These are phyloP conservation scores for Candida labiduridarum DNA, from an alignment of 1,139 yeast genomes.

Conservation along the genomic window DNA sequence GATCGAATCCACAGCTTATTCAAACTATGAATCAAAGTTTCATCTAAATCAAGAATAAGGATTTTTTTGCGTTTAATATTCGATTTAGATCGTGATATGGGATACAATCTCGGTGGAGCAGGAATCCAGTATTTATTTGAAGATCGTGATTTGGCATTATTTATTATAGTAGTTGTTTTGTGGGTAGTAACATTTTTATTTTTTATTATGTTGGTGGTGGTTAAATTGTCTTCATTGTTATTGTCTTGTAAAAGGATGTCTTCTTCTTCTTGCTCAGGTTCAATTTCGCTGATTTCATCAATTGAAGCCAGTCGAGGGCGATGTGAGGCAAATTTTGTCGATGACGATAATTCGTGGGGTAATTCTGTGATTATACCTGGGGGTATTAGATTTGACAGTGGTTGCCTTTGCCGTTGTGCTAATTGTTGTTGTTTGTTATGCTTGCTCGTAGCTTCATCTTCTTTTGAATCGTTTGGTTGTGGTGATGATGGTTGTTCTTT, in stretches of 20 bases:
- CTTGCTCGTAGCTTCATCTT: background rate
- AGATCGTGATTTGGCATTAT: slow-evolving; percentile 52
- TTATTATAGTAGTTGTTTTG: slow-evolving; percentile 7
- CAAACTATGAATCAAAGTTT: slow-evolving; percentile 88
- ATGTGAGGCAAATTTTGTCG: background rate
- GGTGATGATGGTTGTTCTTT: background rate
- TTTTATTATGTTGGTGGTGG: slow-evolving; percentile 3
- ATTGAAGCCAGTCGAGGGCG: background rate
- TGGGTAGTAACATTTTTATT: background rate
- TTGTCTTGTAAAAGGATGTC: slow-evolving; percentile 1
- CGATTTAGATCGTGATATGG: slow-evolving; percentile 43
- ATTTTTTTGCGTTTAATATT: slow-evolving; percentile 55
- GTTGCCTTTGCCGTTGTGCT: background rate
- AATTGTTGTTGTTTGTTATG: background rate
- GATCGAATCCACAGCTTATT: slow-evolving; percentile 60
- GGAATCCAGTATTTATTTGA: slow-evolving; percentile 50
- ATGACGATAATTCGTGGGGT: background rate
- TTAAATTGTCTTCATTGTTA: slow-evolving; percentile 1
- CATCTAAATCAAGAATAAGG: slow-evolving; percentile 86
- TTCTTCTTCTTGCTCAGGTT: slow-evolving; percentile 15
- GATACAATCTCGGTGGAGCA: slow-evolving; percentile 50
- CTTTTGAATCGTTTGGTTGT: background rate
- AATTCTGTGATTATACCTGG: background rate
- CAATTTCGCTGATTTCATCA: slow-evolving; percentile 4
- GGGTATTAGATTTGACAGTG: background rate